Base-by-base conservation (phyloP, 2,329 filamentous ascomycete genomes). In the Colletotrichum sublineola region DNA sequence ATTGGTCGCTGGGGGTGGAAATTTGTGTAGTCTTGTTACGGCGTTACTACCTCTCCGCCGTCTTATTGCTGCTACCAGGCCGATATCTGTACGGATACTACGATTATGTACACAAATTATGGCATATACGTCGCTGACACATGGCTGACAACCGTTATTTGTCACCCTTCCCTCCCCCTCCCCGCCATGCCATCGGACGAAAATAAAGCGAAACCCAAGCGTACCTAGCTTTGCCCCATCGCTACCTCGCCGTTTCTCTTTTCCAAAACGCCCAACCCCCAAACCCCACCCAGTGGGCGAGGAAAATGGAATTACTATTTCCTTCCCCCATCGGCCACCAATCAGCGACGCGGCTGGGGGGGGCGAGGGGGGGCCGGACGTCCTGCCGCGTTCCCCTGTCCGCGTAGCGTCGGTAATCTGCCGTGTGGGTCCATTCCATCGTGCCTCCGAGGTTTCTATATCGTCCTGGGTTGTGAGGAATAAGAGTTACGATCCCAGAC, bases 331-430 rank as follows among this genome's bases (percentile, higher is more conserved):
- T 38, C 18, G 33, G 9, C 33, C n/a, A 20, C 53, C 53, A 57
- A 57, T 20, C 33, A 38, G n/a, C n/a, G 20, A 38, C 53, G 24
- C 53, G 53, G 14, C 2, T 5, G 33, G 44, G 14, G 42, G 18
- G 33, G 33, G 53, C 38, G 53, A 20, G 33, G 18, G 8, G 4
- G 40, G 40, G 14, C 12, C 53, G 44, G 33, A 8, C 33, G 20
- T 24, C 33, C 29, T 33, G 38, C 33, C 53, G 20, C 20, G 11
- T 18, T 33, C 29, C 50, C 50, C 29, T 18, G 50, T 14, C 50
- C 50, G 50, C 50, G 50, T 53, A 53, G 50, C 33, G 53, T 40
- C 53, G 53, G 33, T 57, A 24, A 38, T 57, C 53, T 38, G 53
- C 53, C 53, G 33, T 40, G 53, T 57, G 46, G 42, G 40, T 5